Percentiles rank a stretch among this genome's conserved stretches.
Evolutionary conservation across 352 stramenopile species (phyloP).

Genomic region (Phytophthora chlamydospora): DNA sequence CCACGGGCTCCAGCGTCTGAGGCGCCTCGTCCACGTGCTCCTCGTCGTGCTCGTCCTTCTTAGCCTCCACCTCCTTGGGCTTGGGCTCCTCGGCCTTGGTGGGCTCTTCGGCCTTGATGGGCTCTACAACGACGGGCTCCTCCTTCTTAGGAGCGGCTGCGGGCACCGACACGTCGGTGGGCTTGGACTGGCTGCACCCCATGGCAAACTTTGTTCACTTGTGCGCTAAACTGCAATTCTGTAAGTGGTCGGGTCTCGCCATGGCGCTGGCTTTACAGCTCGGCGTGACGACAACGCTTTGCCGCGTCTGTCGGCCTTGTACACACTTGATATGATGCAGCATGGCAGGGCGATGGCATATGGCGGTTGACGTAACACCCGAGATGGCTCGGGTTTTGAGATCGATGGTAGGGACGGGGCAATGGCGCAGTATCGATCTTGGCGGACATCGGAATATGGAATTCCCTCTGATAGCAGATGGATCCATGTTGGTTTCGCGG

Average conservation of each 20-base stretch:
- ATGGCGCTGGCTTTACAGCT: conserved; percentile 9
- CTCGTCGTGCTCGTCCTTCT: conserved; percentile 19
- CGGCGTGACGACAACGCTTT: conserved; percentile 22
- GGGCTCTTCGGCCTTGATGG: conserved; percentile 17
- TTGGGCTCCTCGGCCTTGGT: conserved; percentile 4
- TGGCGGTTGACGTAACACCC: neutral
- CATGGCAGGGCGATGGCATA: conserved; percentile 1
- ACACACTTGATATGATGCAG: no score
- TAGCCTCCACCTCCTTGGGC: neutral
- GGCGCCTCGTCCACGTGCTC: conserved; percentile 34
- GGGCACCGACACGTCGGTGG: conserved; percentile 27
- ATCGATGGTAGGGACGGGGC: neutral
- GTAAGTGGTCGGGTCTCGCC: conserved; percentile 5
- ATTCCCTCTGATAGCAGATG: conserved; percentile 20
- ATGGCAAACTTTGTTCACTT: conserved; percentile 20
- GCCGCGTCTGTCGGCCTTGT: neutral
- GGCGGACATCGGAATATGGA: conserved; percentile 6
- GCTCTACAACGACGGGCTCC: conserved; percentile 10
- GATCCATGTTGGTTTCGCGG: conserved; percentile 19
- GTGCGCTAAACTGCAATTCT: conserved; percentile 8
- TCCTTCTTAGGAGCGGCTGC: conserved; percentile 4
- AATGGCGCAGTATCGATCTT: neutral
- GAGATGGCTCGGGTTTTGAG: no score
- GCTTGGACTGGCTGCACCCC: conserved; percentile 51
- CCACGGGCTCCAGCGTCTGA: conserved; percentile 30